These are phyloP conservation scores for Kuraishia floccosa DNA, from an alignment of 805 yeast species.

Conservation along the genomic window DNA sequence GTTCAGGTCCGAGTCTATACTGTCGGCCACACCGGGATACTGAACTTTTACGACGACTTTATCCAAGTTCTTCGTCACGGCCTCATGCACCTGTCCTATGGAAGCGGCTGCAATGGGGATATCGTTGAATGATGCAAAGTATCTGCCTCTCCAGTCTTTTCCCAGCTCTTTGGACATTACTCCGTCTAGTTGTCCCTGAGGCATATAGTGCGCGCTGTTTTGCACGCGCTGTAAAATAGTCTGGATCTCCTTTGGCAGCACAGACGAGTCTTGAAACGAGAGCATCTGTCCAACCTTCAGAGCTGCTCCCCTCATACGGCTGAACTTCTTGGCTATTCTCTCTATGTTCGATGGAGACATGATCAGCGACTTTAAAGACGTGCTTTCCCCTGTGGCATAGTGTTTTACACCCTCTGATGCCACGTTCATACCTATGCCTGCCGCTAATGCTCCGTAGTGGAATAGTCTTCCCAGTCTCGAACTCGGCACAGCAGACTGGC, in stretches of 20 bases:
- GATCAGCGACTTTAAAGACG: conserved; percentile 45
- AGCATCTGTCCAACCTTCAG: conserved; percentile 94
- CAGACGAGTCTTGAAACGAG: conserved; percentile 84
- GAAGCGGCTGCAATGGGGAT: conserved; percentile 96
- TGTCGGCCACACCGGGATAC: conserved; percentile 91
- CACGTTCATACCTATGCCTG: conserved; percentile 80
- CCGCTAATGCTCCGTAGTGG: conserved; percentile 89
- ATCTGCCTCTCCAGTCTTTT: conserved; percentile 56
- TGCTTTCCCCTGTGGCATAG: conserved; percentile 33
- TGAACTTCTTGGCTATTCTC: conserved; percentile 74
- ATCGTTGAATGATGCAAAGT: conserved; percentile 68
- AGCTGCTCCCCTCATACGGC: conserved; percentile 98
- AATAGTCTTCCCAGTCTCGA: conserved; percentile 80
- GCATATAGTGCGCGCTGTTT: conserved; percentile 95
- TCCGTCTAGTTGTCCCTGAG: conserved; percentile 74
- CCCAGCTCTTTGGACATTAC: conserved; percentile 72
- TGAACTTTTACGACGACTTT: conserved; percentile 92
- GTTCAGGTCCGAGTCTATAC: conserved; percentile 90
- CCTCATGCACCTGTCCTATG: conserved; percentile 92
- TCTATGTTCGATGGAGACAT: conserved; percentile 80
- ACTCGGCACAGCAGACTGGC: conserved; percentile 71
- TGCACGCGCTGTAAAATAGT: conserved; percentile 76
- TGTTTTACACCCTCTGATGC: conserved; percentile 69
- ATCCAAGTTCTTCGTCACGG: conserved; percentile 52
- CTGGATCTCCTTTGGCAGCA: conserved; percentile 79